phyloP scores from a whole-genome alignment of 2,329 filamentous ascomycete species.

The Exophiala bonariae region DNA sequence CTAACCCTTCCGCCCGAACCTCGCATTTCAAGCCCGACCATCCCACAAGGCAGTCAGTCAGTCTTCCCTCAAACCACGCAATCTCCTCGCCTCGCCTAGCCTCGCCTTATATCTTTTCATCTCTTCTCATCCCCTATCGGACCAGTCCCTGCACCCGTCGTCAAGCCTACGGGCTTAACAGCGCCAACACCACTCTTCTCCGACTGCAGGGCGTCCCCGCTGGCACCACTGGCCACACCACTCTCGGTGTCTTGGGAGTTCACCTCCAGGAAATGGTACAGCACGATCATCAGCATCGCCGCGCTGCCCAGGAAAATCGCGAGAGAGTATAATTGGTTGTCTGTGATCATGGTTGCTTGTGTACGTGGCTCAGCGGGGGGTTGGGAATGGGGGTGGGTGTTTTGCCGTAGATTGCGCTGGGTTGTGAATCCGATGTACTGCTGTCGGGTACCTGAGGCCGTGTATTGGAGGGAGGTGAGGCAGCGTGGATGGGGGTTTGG shows the following conservation, averaged over 20 bases:
- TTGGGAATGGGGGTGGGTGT: no score
- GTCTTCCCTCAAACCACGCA: no score
- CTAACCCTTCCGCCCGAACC: no score
- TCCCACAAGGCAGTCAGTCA: no score
- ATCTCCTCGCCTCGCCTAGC: background rate
- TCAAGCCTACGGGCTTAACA: conserved; percentile 17
- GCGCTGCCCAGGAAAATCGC: conserved; percentile 89
- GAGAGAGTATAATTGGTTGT: conserved; percentile 84
- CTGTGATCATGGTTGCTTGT: conserved; percentile 77
- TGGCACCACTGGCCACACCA: no score
- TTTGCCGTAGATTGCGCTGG: no score
- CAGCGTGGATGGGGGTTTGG: no score
- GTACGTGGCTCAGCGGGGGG: no score
- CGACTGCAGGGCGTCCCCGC: conserved; percentile 10
- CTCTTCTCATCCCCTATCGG: conserved; percentile 1
- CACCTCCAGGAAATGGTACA: conserved; percentile 96
- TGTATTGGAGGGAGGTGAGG: no score
- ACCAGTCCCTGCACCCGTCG: background rate
- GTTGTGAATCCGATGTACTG: no score
- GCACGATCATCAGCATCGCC: conserved; percentile 87
- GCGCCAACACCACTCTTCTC: conserved; percentile 19
- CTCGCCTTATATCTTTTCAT: background rate
- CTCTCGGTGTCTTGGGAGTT: conserved; percentile 66
- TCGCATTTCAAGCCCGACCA: no score
- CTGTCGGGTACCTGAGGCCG: no score